Percentiles rank a stretch among this genome's conserved stretches.
Evolutionary conservation across 148 eudicot species (phyloP).

Genomic region (Gaultheria prostrata): DNA sequence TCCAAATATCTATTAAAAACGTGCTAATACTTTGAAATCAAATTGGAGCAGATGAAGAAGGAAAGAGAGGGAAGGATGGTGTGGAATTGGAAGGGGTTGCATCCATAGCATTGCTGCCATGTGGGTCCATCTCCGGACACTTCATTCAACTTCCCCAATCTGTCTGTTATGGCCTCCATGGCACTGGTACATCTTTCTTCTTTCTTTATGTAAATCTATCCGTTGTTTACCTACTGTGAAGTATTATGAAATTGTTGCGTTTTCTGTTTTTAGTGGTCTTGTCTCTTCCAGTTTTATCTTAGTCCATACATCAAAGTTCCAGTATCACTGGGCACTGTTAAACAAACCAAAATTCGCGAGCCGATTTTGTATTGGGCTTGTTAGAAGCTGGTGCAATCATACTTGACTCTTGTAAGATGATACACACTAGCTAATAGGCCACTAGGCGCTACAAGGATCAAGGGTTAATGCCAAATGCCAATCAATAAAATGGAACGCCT

Average conservation of each 20-base stretch:
- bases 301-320: not conserved
- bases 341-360: not conserved
- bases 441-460: not conserved
- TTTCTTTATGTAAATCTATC: not conserved
- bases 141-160: slow-evolving; percentile 85
- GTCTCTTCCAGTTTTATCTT: not conserved
- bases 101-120: slow-evolving; percentile 76
- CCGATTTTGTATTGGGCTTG: not conserved
- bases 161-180: slow-evolving; percentile 87
- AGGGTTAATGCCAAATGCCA: not conserved
- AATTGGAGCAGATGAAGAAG: slow-evolving; percentile 8
- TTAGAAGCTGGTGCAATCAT: not conserved
- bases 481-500: not conserved
- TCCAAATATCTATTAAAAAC: not conserved
- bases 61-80: slow-evolving; percentile 15
- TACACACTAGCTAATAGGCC: not conserved
- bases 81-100: slow-evolving; percentile 82
- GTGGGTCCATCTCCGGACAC: slow-evolving; percentile 91
- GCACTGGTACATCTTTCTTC: slow-evolving; percentile 53
- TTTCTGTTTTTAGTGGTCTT: not conserved
- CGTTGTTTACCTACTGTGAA: not conserved
- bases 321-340: not conserved
- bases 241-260: not conserved
- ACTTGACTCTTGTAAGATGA: not conserved
- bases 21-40: not conserved